Conservation (phyloP, 73 alveolate genomes). For the Tetrahymena elliotti region DNA sequence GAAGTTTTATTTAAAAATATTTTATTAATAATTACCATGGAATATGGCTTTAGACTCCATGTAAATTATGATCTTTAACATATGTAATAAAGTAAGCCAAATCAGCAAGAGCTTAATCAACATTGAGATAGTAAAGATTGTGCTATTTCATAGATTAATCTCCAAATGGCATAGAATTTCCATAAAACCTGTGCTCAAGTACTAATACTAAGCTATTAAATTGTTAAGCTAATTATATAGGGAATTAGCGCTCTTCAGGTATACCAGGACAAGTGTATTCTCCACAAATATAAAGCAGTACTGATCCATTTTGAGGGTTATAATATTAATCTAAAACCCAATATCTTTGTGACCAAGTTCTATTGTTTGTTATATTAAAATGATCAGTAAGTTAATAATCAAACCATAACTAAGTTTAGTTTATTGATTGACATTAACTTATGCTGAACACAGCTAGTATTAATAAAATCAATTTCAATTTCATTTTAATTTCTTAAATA, state of each 20-base stretch:
- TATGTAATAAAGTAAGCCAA: constrained; percentile 45
- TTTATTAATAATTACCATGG: constrained; percentile 10
- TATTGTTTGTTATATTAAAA: constrained; percentile 25
- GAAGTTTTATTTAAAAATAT: not conserved
- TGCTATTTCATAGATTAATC: constrained; percentile 19
- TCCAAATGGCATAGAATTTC: constrained; percentile 59
- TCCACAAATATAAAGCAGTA: constrained; percentile 71
- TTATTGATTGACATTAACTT: not conserved
- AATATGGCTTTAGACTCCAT: not conserved
- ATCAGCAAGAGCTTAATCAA: constrained; percentile 61
- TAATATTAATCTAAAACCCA: constrained; percentile 44
- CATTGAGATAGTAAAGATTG: constrained; percentile 36
- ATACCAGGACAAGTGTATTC: constrained; percentile 60
- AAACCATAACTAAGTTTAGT: constrained; percentile 22
- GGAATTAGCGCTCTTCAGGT: constrained; percentile 28
- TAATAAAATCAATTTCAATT: not conserved
- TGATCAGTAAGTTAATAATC: constrained; percentile 39
- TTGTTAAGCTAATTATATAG: constrained; percentile 42
- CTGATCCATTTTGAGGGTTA: constrained; percentile 51
- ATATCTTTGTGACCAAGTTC: constrained; percentile 54
- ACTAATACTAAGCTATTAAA: constrained; percentile 45
- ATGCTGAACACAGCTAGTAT: not conserved
- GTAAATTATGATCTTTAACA: not conserved
- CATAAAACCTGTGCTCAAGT: constrained; percentile 66
- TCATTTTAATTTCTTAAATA: not conserved